Percentiles rank a stretch among this genome's conserved stretches.
Evolutionary conservation across 345 rosid genomes (phyloP).

Genomic region (Kernera saxatilis): DNA sequence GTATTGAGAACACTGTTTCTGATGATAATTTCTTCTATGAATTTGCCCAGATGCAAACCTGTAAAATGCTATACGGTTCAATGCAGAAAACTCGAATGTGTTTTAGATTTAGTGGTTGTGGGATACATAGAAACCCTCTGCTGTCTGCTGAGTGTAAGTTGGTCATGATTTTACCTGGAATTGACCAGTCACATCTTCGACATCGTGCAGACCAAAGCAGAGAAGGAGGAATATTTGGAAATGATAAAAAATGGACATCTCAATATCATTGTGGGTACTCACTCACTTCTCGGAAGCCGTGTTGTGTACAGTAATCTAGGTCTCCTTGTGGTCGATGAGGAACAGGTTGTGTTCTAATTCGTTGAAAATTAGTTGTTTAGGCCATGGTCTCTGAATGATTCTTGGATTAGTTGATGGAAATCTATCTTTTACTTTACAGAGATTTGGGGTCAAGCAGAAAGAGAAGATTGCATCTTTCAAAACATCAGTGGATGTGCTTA

Average conservation of each 20-base stretch:
- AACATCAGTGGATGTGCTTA: slow-evolving; percentile 92
- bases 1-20: slow-evolving; percentile 33
- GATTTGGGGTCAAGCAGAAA: slow-evolving; percentile 98
- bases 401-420: slow-evolving; percentile 25
- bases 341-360: slow-evolving; percentile 62
- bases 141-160: background rate
- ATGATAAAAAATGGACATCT: slow-evolving; percentile 79
- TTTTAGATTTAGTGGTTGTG: background rate
- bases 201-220: slow-evolving; percentile 66
- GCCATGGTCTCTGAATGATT: slow-evolving; percentile 14
- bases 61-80: background rate
- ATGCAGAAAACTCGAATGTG: background rate
- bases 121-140: background rate
- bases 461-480: slow-evolving; percentile 93
- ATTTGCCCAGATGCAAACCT: background rate
- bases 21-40: background rate
- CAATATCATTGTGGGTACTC: slow-evolving; percentile 88
- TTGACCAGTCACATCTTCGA: slow-evolving; percentile 24
- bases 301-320: slow-evolving; percentile 89
- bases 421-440: slow-evolving; percentile 42
- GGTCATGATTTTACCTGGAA: slow-evolving; percentile 5
- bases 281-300: slow-evolving; percentile 91
- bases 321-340: slow-evolving; percentile 97
- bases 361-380: background rate
- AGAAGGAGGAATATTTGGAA: slow-evolving; percentile 58